phyloP scores from a whole-genome alignment of 257 asterid species.

The Linaria vulgaris region DNA sequence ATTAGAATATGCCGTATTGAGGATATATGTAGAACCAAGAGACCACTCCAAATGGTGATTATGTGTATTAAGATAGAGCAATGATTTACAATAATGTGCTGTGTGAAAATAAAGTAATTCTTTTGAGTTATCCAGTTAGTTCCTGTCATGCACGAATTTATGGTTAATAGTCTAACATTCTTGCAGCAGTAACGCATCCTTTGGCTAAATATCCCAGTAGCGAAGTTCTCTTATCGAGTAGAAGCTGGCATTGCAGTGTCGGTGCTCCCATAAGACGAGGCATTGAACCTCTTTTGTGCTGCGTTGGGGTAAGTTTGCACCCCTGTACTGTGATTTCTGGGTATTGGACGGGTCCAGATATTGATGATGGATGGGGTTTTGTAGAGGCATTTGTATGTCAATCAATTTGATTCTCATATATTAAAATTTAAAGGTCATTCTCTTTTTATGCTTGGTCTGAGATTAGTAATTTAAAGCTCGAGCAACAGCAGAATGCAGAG shows the following conservation, averaged over 20 bases:
- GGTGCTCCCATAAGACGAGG: constrained; percentile 28
- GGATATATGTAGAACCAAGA: no score
- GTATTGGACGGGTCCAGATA: constrained; percentile 75
- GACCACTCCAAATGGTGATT: no score
- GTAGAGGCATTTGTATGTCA: constrained; percentile 50
- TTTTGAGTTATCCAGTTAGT: no score
- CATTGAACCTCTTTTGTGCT: constrained; percentile 26
- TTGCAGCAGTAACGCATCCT: constrained; percentile 26
- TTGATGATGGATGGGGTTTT: constrained; percentile 84
- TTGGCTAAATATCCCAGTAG: constrained; percentile 20
- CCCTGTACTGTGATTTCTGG: constrained; percentile 46
- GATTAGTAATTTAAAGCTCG: no score
- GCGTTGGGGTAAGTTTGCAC: constrained; percentile 29
- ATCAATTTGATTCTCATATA: constrained; percentile 22
- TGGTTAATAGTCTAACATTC: neutral
- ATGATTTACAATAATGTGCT: no score
- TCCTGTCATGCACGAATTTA: no score
- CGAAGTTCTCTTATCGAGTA: constrained; percentile 28
- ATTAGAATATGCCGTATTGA: no score
- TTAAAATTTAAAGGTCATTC: neutral
- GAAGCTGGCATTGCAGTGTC: constrained; percentile 25
- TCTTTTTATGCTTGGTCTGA: neutral
- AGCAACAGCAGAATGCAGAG: no score
- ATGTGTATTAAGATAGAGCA: no score
- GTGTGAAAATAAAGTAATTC: no score